phyloP scores from a whole-genome alignment of 768 basidiomycete species.

The Clitopilus passeckerianus region DNA sequence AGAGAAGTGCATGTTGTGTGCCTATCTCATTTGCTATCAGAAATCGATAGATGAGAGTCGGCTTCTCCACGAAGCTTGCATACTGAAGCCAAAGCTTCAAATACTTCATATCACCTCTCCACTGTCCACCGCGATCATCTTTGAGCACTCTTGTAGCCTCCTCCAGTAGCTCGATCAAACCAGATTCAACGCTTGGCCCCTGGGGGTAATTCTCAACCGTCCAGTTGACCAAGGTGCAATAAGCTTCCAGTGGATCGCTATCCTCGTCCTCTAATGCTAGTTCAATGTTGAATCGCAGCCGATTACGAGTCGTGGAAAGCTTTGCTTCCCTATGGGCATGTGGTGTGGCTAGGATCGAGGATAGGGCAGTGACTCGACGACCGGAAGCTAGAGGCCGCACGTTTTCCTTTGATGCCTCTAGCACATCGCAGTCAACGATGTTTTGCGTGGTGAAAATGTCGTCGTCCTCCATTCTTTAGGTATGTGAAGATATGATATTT shows the following conservation, averaged over 20 bases:
- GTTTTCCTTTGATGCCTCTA: conserved; percentile 84
- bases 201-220: conserved; percentile 93
- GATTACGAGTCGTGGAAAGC: conserved; percentile 57
- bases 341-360: conserved; percentile 69
- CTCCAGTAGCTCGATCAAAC: conserved; percentile 89
- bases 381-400: conserved; percentile 79
- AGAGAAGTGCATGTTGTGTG: conserved; percentile 71
- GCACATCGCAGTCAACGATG: conserved; percentile 76
- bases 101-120: conserved; percentile 79
- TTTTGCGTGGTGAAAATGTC: conserved; percentile 37
- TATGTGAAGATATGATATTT: not conserved
- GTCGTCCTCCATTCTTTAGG: conserved; percentile 19
- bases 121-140: conserved; percentile 66
- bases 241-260: conserved; percentile 82
- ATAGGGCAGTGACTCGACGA: conserved; percentile 74
- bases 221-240: conserved; percentile 84
- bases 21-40: conserved; percentile 90
- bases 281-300: conserved; percentile 69
- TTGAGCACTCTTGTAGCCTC: conserved; percentile 86
- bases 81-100: conserved; percentile 94
- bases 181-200: conserved; percentile 83
- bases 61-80: conserved; percentile 86
- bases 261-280: conserved; percentile 78
- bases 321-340: conserved; percentile 72
- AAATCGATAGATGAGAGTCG: conserved; percentile 85